These are phyloP conservation scores for Lactifluus piperatus DNA, from an alignment of 768 basidiomycete species.

Conservation along the genomic window DNA sequence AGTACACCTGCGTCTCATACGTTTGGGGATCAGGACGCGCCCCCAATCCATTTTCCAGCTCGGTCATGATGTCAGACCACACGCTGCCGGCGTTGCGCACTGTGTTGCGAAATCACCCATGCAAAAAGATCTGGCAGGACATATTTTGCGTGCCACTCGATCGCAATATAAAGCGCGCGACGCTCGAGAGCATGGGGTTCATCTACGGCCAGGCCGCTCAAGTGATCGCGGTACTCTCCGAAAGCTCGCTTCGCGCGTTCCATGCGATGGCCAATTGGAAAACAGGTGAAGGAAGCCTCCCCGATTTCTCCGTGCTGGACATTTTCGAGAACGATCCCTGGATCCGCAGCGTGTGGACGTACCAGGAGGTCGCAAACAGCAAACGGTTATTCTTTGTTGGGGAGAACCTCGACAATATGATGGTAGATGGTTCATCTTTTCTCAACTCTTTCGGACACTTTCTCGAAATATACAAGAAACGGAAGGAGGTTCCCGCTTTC, in stretches of 20 bases:
- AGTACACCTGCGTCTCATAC: slow-evolving; percentile 22
- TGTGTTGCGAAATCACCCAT: slow-evolving; percentile 6
- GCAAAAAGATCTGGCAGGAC: slow-evolving; percentile 16
- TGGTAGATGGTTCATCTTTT: neutral
- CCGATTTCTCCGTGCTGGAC: slow-evolving; percentile 9
- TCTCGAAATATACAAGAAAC: neutral
- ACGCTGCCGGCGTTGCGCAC: slow-evolving; percentile 14
- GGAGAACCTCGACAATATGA: neutral
- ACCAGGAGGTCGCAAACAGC: slow-evolving; percentile 21
- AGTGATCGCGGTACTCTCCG: slow-evolving; percentile 18
- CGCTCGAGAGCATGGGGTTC: slow-evolving; percentile 20
- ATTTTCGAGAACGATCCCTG: slow-evolving; percentile 19
- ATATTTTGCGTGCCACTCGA: slow-evolving; percentile 20
- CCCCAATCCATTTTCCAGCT: slow-evolving; percentile 11
- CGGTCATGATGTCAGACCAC: slow-evolving; percentile 18
- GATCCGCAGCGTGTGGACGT: slow-evolving; percentile 22
- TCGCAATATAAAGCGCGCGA: slow-evolving; percentile 10
- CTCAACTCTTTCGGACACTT: slow-evolving; percentile 16
- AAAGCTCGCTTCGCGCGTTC: slow-evolving; percentile 13
- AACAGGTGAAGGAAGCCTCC: neutral
- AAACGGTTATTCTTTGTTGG: slow-evolving; percentile 8
- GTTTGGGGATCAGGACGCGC: slow-evolving; percentile 17
- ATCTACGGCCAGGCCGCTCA: slow-evolving; percentile 13
- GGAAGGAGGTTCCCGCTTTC: neutral
- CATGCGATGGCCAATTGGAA: slow-evolving; percentile 11